phyloP scores from a whole-genome alignment of 2,329 filamentous ascomycete species.

The Aspergillus sp. region DNA sequence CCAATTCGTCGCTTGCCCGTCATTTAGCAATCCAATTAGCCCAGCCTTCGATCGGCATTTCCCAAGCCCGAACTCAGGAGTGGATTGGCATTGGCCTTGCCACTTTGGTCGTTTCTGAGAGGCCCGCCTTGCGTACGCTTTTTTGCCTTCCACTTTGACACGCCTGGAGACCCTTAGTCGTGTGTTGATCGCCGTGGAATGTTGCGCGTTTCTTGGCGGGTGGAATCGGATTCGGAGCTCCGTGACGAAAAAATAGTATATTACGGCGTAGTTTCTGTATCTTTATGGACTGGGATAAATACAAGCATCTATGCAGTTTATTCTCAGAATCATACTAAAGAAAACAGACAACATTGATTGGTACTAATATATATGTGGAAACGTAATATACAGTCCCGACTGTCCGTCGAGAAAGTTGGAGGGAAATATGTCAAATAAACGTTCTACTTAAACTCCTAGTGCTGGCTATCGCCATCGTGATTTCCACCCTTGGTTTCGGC shows the following conservation, averaged over 20 bases:
- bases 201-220: constrained; percentile 2
- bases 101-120: neutral
- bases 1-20: neutral
- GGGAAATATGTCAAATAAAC: neutral
- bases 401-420: neutral
- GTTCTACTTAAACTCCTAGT: neutral
- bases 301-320: neutral
- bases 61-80: neutral
- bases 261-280: no score
- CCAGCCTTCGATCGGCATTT: constrained; percentile 7
- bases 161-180: neutral
- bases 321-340: neutral
- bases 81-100: neutral
- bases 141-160: neutral
- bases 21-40: neutral
- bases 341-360: neutral
- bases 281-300: no score
- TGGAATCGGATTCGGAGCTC: neutral
- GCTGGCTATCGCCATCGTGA: neutral
- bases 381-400: constrained; percentile 5
- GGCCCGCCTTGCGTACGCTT: neutral
- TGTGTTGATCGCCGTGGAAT: neutral
- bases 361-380: constrained; percentile 7
- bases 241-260: no score
- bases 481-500: constrained; percentile 21